Conservation (phyloP, 139 green algal species). For the Dunaliella primolecta region DNA sequence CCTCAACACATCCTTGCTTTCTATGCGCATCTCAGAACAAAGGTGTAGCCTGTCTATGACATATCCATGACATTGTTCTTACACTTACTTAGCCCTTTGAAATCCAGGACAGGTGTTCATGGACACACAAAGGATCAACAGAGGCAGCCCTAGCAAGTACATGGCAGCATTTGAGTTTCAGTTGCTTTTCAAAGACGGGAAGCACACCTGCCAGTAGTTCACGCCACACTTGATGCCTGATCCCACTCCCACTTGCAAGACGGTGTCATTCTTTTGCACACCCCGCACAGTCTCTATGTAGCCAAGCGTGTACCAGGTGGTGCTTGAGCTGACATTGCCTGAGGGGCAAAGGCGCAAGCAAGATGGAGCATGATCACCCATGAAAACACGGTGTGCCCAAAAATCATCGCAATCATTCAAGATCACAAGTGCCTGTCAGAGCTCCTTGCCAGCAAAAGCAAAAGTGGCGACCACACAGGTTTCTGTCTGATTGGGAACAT, state of each 20-base stretch:
- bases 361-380: not conserved
- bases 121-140: no score
- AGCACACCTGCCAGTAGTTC: conserved; percentile 43
- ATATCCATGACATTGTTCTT: not conserved
- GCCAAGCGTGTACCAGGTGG: conserved; percentile 64
- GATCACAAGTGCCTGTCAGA: not conserved
- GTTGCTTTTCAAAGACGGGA: not conserved
- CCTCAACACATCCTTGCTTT: not conserved
- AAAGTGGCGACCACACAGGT: not conserved
- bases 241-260: conserved; percentile 57
- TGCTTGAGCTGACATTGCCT: not conserved
- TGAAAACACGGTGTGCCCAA: not conserved
- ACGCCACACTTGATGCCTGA: conserved; percentile 56
- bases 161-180: no score
- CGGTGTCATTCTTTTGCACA: conserved; percentile 38
- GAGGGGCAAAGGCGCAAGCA: not conserved
- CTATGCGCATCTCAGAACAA: not conserved
- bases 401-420: not conserved
- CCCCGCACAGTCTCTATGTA: conserved; percentile 51
- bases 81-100: not conserved
- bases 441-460: not conserved
- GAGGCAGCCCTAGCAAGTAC: no score
- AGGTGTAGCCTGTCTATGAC: not conserved
- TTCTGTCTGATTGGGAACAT: no score
- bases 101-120: no score